A percentile compares a stretch with the other conserved stretches of the same genome.
Evolutionary conservation across 139 green algal species (phyloP).

Genomic region (Chlorella sp.): DNA sequence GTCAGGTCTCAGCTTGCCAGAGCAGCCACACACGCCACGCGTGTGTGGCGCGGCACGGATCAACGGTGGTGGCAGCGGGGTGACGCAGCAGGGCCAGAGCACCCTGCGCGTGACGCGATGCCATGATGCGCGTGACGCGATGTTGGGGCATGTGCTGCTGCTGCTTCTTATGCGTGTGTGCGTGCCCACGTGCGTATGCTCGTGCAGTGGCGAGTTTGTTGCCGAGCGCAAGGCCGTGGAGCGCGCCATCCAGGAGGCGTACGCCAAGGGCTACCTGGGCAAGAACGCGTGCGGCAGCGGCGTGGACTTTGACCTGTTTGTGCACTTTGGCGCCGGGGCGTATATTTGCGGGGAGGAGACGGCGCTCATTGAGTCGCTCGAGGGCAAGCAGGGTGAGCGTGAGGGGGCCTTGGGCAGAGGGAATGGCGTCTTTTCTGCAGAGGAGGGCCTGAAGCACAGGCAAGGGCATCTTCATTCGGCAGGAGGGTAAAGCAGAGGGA

Average conservation of each 20-base stretch:
- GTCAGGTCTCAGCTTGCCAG: no score
- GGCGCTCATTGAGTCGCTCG: conserved; percentile 92
- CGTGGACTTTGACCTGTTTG: conserved; percentile 90
- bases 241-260: conserved; percentile 80
- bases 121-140: background rate
- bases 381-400: conserved; percentile 83
- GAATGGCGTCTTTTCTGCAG: no score
- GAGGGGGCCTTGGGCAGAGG: no score
- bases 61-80: no score
- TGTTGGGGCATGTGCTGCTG: background rate
- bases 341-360: conserved; percentile 99
- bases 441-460: no score
- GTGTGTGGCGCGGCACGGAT: no score
- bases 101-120: no score
- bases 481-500: no score
- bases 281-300: conserved; percentile 93
- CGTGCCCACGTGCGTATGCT: background rate
- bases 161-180: background rate
- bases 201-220: conserved; percentile 86
- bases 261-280: conserved; percentile 80
- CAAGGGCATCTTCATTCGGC: no score
- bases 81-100: no score
- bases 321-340: conserved; percentile 92
- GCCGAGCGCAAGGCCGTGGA: conserved; percentile 81
- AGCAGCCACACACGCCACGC: no score